Evolutionary conservation across 805 yeast species (phyloP).

Genomic region (Cephaloascus fragrans): DNA sequence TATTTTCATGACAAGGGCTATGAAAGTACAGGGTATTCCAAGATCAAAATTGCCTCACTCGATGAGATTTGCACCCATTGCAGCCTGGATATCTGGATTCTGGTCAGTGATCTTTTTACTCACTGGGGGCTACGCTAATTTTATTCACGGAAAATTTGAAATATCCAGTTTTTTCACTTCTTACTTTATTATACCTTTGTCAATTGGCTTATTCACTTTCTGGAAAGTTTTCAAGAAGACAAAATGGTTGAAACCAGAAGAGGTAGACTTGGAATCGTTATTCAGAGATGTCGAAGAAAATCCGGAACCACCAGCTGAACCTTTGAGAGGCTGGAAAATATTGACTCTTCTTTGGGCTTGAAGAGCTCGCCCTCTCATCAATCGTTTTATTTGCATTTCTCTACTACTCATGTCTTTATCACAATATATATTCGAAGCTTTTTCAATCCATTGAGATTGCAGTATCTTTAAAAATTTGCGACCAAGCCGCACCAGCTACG

Average conservation of each 20-base stretch:
- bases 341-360: constrained; percentile 11
- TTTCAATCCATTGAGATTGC: too few species aligned
- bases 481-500: too few species aligned
- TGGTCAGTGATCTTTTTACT: constrained; percentile 15
- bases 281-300: constrained; percentile 17
- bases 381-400: too few species aligned
- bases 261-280: constrained; percentile 28
- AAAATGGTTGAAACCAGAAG: constrained; percentile 18
- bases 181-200: constrained; percentile 15
- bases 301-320: constrained; percentile 17
- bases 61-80: constrained; percentile 13
- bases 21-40: constrained; percentile 28
- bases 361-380: too few species aligned
- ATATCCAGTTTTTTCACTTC: constrained; percentile 13
- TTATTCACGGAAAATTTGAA: constrained; percentile 18
- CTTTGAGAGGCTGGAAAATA: constrained; percentile 12
- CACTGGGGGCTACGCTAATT: constrained; percentile 24
- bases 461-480: too few species aligned
- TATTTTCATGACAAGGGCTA: constrained; percentile 19
- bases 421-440: too few species aligned
- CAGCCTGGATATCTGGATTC: constrained; percentile 21
- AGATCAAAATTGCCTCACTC: constrained; percentile 22
- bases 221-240: constrained; percentile 24
- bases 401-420: too few species aligned
- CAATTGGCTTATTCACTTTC: constrained; percentile 14